Percentiles rank a stretch among this genome's conserved stretches.
These are phyloP conservation scores for Geotrichum reessii DNA, from an alignment of 1,139 yeast species.

Conservation along the genomic window DNA sequence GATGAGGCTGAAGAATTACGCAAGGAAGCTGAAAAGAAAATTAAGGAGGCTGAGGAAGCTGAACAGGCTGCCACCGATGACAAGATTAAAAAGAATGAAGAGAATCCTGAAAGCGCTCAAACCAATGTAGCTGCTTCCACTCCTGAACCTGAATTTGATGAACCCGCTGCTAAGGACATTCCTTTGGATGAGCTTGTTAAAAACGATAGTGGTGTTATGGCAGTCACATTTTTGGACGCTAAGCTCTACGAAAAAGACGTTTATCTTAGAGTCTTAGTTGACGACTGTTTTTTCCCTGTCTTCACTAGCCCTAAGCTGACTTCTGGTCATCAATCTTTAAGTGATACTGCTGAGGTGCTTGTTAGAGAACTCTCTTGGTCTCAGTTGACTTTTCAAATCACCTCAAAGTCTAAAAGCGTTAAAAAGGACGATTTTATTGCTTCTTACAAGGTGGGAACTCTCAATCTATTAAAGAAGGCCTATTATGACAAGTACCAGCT, in stretches of 20 bases:
- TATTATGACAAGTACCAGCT: slow-evolving; percentile 56
- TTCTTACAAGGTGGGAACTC: slow-evolving; percentile 61
- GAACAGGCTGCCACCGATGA: slow-evolving; percentile 28
- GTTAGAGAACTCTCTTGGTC: slow-evolving; percentile 78
- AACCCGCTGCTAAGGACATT: slow-evolving; percentile 49
- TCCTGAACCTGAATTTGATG: slow-evolving; percentile 23
- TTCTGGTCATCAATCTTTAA: slow-evolving; percentile 17
- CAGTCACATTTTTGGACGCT: slow-evolving; percentile 58
- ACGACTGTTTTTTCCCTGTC: slow-evolving; percentile 61
- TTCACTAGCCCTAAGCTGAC: slow-evolving; percentile 49
- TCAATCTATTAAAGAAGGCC: slow-evolving; percentile 60
- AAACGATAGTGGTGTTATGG: slow-evolving; percentile 70
- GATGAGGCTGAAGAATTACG: slow-evolving; percentile 52
- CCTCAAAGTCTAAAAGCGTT: slow-evolving; percentile 46
- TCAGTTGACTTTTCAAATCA: slow-evolving; percentile 54
- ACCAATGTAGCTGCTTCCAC: slow-evolving; percentile 13
- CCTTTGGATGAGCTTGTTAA: slow-evolving; percentile 57
- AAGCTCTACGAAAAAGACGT: slow-evolving; percentile 46
- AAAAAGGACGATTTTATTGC: slow-evolving; percentile 52
- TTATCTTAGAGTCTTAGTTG: slow-evolving; percentile 69
- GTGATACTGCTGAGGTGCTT: slow-evolving; percentile 62
- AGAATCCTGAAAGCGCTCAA: slow-evolving; percentile 21
- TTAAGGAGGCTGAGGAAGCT: slow-evolving; percentile 33
- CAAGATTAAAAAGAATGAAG: slow-evolving; percentile 30
- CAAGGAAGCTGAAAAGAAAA: slow-evolving; percentile 32